Evolutionary conservation across 1,284 basidiomycete genomes (phyloP).

Genomic region (Apiotrichum akiyoshidainum): DNA sequence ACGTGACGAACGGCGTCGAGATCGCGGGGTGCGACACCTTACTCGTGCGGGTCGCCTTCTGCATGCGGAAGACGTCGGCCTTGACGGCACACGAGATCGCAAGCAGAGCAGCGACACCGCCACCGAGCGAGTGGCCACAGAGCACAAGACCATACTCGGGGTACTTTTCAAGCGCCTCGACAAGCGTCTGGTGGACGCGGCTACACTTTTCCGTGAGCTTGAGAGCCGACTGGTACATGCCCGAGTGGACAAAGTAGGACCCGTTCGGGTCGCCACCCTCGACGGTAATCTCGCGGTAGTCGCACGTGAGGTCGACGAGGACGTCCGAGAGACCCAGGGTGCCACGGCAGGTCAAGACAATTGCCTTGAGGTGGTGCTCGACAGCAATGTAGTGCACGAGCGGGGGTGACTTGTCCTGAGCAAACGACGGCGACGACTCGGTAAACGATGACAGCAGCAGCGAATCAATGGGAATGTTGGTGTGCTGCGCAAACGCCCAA

Average conservation of each 20-base stretch:
- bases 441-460: constrained; percentile 55
- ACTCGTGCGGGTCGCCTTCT: constrained; percentile 22
- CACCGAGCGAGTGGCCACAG: constrained; percentile 54
- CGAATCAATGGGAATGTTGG: constrained; percentile 53
- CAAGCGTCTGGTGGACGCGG: constrained; percentile 53
- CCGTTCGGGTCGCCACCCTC: constrained; percentile 48
- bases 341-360: constrained; percentile 55
- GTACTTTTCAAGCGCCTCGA: constrained; percentile 48
- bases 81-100: constrained; percentile 46
- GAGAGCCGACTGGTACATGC: constrained; percentile 54
- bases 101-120: constrained; percentile 53
- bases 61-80: constrained; percentile 34
- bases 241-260: constrained; percentile 54
- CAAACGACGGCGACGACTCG: constrained; percentile 36
- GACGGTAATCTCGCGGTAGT: constrained; percentile 51
- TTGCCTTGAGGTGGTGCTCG: constrained; percentile 52
- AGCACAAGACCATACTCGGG: constrained; percentile 55
- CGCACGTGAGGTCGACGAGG: constrained; percentile 56
- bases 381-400: constrained; percentile 54
- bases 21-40: constrained; percentile 44
- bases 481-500: constrained; percentile 53
- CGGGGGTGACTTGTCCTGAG: constrained; percentile 48
- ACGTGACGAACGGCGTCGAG: constrained; percentile 54
- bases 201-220: constrained; percentile 48
- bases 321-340: constrained; percentile 55